These are phyloP conservation scores for Curvularia eragrostidis DNA, from an alignment of 2,329 filamentous ascomycete genomes.

Conservation along the genomic window DNA sequence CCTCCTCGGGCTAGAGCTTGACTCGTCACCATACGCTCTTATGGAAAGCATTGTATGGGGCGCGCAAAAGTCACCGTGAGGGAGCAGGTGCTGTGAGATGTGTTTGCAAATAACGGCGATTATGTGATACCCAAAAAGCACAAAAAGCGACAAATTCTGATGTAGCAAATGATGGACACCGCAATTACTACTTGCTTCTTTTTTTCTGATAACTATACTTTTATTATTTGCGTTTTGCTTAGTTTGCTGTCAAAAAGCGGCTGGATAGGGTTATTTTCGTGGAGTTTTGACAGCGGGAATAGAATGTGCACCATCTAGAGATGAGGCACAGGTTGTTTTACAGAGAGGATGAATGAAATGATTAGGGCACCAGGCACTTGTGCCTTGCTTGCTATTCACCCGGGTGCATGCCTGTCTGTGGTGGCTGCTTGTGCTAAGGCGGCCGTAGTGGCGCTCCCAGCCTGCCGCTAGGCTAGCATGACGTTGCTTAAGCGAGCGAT, in stretches of 20 bases:
- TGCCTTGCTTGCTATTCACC: background rate
- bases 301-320: background rate
- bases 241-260: background rate
- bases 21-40: slow-evolving; percentile 56
- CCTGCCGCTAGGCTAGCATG: slow-evolving; percentile 1
- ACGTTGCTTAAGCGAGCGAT: slow-evolving; percentile 20
- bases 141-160: background rate
- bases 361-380: background rate
- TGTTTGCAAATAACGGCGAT: slow-evolving; percentile 3
- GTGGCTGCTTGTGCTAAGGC: background rate
- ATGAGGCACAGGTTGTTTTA: too few species aligned
- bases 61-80: slow-evolving; percentile 32
- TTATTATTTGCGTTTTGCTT: background rate
- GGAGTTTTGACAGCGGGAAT: background rate
- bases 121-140: slow-evolving; percentile 13
- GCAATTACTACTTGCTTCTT: background rate
- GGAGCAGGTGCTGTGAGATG: background rate
- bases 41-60: slow-evolving; percentile 59
- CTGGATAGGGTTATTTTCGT: background rate
- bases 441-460: background rate
- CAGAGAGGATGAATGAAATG: background rate
- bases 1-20: slow-evolving; percentile 49
- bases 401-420: background rate
- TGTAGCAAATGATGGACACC: background rate
- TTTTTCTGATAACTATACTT: background rate